Evolutionary conservation across 257 asterid species (phyloP).

Genomic region (Petunia axillaris): DNA sequence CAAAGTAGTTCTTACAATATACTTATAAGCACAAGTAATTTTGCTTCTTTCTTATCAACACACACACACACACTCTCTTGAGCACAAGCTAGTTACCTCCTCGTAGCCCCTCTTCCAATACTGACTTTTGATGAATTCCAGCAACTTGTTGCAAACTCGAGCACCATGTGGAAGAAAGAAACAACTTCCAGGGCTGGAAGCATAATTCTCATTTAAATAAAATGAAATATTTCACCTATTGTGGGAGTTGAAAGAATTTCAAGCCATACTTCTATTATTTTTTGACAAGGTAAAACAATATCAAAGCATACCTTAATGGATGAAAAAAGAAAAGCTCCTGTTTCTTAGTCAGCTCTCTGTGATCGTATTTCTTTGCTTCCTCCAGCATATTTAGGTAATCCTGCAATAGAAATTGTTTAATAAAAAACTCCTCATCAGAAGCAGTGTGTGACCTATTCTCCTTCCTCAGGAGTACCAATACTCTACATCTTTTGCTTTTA

Average conservation of each 20-base stretch:
- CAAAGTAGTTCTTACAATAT: background rate
- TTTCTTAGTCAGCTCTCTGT: conserved; percentile 92
- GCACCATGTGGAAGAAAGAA: conserved; percentile 95
- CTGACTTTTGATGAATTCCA: conserved; percentile 74
- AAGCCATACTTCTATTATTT: too few relatives aligned
- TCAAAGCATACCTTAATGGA: conserved; percentile 69
- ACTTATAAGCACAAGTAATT: background rate
- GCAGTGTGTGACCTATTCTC: conserved; percentile 20
- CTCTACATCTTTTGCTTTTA: too few relatives aligned
- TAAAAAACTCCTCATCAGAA: conserved; percentile 31
- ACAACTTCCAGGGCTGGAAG: conserved; percentile 95
- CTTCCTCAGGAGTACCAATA: background rate
- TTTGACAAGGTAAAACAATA: background rate
- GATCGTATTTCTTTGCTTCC: conserved; percentile 98
- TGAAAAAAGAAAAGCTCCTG: conserved; percentile 99
- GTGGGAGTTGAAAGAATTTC: background rate
- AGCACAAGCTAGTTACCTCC: conserved; percentile 59
- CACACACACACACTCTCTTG: too few relatives aligned
- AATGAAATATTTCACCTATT: background rate
- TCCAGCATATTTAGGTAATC: conserved; percentile 83
- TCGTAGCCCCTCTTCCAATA: conserved; percentile 96
- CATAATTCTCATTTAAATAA: conserved; percentile 13
- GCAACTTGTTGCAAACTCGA: conserved; percentile 87
- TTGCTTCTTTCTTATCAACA: too few relatives aligned
- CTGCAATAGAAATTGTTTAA: conserved; percentile 46